Evolutionary conservation across 148 eudicot species (phyloP), one percentile per base, ranked within the genome.

Genomic region (Drosera capensis): DNA sequence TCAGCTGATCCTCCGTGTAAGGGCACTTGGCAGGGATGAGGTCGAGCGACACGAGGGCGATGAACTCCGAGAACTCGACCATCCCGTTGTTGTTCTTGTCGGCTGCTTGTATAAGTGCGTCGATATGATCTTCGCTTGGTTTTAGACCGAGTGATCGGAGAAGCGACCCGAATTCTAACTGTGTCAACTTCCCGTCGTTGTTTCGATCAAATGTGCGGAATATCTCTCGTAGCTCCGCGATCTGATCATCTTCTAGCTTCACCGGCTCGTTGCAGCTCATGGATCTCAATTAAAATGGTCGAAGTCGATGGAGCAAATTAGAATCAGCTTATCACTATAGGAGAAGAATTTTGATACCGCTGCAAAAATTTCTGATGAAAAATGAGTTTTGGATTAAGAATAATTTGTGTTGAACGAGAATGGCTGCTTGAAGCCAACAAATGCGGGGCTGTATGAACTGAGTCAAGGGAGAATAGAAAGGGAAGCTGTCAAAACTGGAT

Each of bases 21-120:
- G 44, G 44, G 22, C 18, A 40, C 8, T 40, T 40, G 44, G 44
- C 5, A 9, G 44, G 44, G 20, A 40, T 40, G 13, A 40, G 44
- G 18, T 11, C 38, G n/a, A n/a, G 44, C 20, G 44, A 4, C 18
- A 40, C 44, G 44, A 40, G 20, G n/a, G 44, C 18, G 18, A 40
- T 16, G 13, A 40, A 40, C 13, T 40, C 44, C 8, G 44, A 16
- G 20, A 40, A 40, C 20, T 40, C 44, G 13, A 40, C 18, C 21
- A 40, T 4, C 4, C 21, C 44, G 1, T 40, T 40, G 44, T 20
- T 2, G 22, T 40, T 40, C 44, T 40, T n/a, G 18, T 40, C 20
- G 6, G 44, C 44, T 7, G 44, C 44, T 4, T 16, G 44, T 4
- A 40, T 40, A 2, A 40, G 44, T 5, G 44, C 5, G 4, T 40